Evolutionary conservation across 805 yeast species (phyloP).

Genomic region (Pichia paraexigua): DNA sequence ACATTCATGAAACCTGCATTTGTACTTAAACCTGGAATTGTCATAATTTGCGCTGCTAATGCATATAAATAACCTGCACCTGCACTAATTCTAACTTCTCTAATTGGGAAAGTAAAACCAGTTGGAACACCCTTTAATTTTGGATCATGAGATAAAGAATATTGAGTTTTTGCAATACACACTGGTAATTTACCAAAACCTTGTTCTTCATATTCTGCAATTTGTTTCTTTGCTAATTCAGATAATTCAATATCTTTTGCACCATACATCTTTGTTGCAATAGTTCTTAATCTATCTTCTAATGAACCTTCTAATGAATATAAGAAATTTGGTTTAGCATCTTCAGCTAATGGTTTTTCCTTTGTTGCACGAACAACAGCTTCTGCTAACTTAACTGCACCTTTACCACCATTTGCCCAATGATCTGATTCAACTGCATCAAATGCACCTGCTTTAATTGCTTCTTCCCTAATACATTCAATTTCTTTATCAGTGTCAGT

Average conservation of each 20-base stretch:
- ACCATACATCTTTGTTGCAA: conserved; percentile 73
- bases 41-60: conserved; percentile 77
- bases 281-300: conserved; percentile 58
- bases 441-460: conserved; percentile 69
- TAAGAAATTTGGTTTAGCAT: conserved; percentile 36
- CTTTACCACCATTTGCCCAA: conserved; percentile 82
- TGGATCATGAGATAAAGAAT: conserved; percentile 78
- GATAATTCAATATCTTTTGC: conserved; percentile 64
- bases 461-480: conserved; percentile 56
- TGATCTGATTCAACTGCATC: conserved; percentile 79
- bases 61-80: conserved; percentile 87
- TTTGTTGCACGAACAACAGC: conserved; percentile 59
- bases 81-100: conserved; percentile 77
- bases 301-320: conserved; percentile 52
- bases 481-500: conserved; percentile 66
- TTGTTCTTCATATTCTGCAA: conserved; percentile 59
- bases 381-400: conserved; percentile 66
- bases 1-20: conserved; percentile 84
- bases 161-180: conserved; percentile 82
- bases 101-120: conserved; percentile 70
- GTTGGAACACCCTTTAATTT: conserved; percentile 76
- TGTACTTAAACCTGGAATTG: conserved; percentile 81
- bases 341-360: conserved; percentile 25
- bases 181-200: conserved; percentile 74
- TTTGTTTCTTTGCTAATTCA: conserved; percentile 62